Percentiles rank a stretch among this genome's conserved stretches.
phyloP scores from a whole-genome alignment of 129 eudicot species.

The Centella asiatica region DNA sequence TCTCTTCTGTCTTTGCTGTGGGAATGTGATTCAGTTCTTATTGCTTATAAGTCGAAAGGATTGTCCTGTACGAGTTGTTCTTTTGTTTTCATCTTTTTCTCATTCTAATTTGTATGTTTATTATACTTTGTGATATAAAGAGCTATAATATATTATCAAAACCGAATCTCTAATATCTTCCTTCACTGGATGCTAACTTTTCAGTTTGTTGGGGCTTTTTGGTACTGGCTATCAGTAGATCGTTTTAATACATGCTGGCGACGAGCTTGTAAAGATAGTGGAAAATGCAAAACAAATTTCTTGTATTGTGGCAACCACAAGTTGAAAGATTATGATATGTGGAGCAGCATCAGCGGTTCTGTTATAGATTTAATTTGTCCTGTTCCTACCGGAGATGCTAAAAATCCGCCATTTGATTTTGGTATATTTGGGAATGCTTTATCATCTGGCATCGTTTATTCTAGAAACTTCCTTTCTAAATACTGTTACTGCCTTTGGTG shows the following conservation, averaged over 20 bases:
- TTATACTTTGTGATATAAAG: not conserved
- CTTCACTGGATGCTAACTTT: slow-evolving; percentile 12
- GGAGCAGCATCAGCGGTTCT: slow-evolving; percentile 48
- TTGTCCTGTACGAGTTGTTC: not conserved
- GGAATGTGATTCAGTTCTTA: not conserved
- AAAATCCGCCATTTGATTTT: slow-evolving; percentile 63
- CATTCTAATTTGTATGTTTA: not conserved
- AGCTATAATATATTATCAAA: not conserved
- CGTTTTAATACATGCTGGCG: slow-evolving; percentile 84
- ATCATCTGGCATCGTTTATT: slow-evolving; percentile 59
- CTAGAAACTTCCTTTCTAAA: slow-evolving; percentile 54
- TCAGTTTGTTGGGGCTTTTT: slow-evolving; percentile 93
- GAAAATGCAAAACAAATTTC: slow-evolving; percentile 29
- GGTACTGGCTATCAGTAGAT: slow-evolving; percentile 77
- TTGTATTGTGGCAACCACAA: slow-evolving; percentile 73
- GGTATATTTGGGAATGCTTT: slow-evolving; percentile 82
- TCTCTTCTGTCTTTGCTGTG: too few species aligned
- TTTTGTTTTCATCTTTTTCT: not conserved
- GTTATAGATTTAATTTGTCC: slow-evolving; percentile 42
- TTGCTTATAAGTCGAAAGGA: not conserved
- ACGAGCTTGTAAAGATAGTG: slow-evolving; percentile 41
- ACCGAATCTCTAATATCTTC: not conserved
- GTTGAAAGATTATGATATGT: slow-evolving; percentile 32
- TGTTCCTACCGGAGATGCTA: slow-evolving; percentile 36
- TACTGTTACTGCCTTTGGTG: slow-evolving; percentile 95